Conservation (phyloP, 176 grass and related monocot genomes). For the Saccharum spontaneum region DNA sequence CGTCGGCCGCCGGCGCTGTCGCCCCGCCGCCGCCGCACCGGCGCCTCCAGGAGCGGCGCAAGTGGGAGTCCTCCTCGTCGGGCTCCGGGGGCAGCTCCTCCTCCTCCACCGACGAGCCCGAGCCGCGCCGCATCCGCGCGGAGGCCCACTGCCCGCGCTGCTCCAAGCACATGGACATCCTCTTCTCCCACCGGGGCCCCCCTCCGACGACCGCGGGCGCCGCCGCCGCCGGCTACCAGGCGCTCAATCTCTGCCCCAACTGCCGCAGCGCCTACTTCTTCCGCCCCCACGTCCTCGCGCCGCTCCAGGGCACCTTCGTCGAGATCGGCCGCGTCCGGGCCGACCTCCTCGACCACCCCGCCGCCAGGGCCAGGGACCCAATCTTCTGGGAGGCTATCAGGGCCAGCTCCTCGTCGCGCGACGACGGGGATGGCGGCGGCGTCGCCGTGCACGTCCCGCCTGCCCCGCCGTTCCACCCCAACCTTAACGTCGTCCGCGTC, state of each 20-base stretch:
- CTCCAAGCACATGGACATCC: constrained; percentile 92
- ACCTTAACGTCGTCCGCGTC: constrained; percentile 85
- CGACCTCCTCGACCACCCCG: constrained; percentile 28
- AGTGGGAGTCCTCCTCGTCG: constrained; percentile 59
- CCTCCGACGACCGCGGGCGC: constrained; percentile 4
- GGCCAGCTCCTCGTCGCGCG: constrained; percentile 49
- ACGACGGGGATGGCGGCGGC: constrained; percentile 65
- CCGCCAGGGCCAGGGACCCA: constrained; percentile 43
- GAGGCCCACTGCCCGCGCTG: constrained; percentile 98
- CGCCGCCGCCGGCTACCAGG: constrained; percentile 63
- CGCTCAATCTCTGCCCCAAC: constrained; percentile 93
- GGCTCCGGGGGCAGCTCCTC: constrained; percentile 30
- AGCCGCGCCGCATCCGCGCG: constrained; percentile 79
- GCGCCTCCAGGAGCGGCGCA: constrained; percentile 57
- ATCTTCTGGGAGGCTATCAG: constrained; percentile 53
- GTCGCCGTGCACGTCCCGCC: constrained; percentile 84
- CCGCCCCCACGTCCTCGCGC: constrained; percentile 66
- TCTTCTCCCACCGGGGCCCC: constrained; percentile 64
- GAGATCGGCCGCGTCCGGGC: constrained; percentile 89
- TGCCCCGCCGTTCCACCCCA: constrained; percentile 76
- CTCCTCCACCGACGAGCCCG: constrained; percentile 61
- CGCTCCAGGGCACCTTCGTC: constrained; percentile 92
- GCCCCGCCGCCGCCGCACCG: constrained; percentile 41
- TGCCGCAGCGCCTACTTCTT: constrained; percentile 97
- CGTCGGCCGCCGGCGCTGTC: background rate